A percentile compares a stretch with the other conserved stretches of the same genome.
Evolutionary conservation across 2,329 filamentous ascomycete species (phyloP).

Genomic region (Malbranchea zuffiana): DNA sequence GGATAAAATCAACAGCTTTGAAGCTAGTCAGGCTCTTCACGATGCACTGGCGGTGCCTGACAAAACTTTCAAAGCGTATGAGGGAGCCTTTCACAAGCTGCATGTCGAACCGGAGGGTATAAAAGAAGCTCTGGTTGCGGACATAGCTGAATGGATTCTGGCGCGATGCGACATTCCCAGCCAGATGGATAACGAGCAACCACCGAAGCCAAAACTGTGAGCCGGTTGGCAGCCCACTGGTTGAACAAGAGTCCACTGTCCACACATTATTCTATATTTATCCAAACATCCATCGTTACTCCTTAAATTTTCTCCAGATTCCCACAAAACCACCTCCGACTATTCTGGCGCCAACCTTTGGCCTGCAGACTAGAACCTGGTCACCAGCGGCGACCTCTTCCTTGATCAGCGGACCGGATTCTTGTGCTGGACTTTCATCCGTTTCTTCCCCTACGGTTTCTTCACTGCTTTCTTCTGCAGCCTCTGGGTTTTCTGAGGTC

Average conservation of each 20-base stretch:
- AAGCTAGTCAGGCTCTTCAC: conserved; percentile 54
- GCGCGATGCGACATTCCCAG: conserved; percentile 7
- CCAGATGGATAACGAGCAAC: not conserved
- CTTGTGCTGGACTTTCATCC: conserved; percentile 1
- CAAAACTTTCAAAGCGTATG: conserved; percentile 60
- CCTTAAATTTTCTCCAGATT: conserved; percentile 37
- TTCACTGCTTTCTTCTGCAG: conserved; percentile 25
- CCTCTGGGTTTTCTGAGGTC: conserved; percentile 8
- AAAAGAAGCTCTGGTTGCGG: conserved; percentile 37
- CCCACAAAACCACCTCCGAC: conserved; percentile 44
- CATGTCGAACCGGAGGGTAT: conserved; percentile 24
- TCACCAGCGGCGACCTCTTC: conserved; percentile 13
- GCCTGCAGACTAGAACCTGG: conserved; percentile 38
- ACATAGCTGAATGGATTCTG: conserved; percentile 58
- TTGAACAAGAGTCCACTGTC: too few species aligned
- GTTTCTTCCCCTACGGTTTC: conserved; percentile 14
- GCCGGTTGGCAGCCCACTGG: too few species aligned
- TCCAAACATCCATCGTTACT: conserved; percentile 3
- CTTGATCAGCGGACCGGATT: not conserved
- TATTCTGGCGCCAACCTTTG: conserved; percentile 39
- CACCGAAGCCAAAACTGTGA: conserved; percentile 9
- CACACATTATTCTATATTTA: too few species aligned
- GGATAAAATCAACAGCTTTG: conserved; percentile 58
- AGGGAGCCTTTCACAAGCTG: conserved; percentile 65
- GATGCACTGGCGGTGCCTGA: conserved; percentile 50